Evolutionary conservation across 768 basidiomycete species (phyloP).

Genomic region (Tricholoma matsutake): DNA sequence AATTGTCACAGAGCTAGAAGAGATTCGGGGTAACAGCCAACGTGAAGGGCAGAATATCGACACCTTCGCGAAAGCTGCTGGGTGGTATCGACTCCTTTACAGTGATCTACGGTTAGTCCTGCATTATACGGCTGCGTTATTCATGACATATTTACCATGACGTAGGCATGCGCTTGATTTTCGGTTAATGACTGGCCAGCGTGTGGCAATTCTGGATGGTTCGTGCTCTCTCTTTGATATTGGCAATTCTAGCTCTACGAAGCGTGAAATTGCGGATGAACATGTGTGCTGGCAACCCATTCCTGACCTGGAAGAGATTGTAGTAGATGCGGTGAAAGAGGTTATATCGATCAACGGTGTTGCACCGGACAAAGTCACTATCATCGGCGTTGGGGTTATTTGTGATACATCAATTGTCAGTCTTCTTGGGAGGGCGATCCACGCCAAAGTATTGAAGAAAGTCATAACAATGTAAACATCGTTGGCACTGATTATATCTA

Average conservation of each 20-base stretch:
- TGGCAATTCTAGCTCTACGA: conserved; percentile 11
- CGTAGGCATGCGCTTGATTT: conserved; percentile 76
- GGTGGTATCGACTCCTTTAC: conserved; percentile 79
- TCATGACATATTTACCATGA: conserved; percentile 4
- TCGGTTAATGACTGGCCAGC: conserved; percentile 64
- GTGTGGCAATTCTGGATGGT: conserved; percentile 72
- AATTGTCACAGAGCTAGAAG: conserved; percentile 69
- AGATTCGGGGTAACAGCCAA: conserved; percentile 38
- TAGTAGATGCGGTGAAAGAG: conserved; percentile 47
- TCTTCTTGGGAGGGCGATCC: conserved; percentile 44
- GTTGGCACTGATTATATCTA: neutral
- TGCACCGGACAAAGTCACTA: conserved; percentile 42
- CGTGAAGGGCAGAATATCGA: conserved; percentile 43
- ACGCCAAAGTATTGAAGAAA: conserved; percentile 11
- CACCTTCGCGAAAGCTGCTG: conserved; percentile 74
- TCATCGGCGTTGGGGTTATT: conserved; percentile 60
- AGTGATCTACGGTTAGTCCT: conserved; percentile 56
- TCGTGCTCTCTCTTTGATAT: conserved; percentile 54
- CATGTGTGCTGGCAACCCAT: conserved; percentile 53
- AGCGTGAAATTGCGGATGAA: conserved; percentile 8
- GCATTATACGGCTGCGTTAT: neutral
- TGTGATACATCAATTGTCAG: conserved; percentile 50
- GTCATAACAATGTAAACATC: neutral
- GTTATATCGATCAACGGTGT: conserved; percentile 29
- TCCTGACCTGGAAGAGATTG: conserved; percentile 51